Conservation (phyloP, 2,329 filamentous ascomycete genomes). For the Microcyclospora pomicola region DNA sequence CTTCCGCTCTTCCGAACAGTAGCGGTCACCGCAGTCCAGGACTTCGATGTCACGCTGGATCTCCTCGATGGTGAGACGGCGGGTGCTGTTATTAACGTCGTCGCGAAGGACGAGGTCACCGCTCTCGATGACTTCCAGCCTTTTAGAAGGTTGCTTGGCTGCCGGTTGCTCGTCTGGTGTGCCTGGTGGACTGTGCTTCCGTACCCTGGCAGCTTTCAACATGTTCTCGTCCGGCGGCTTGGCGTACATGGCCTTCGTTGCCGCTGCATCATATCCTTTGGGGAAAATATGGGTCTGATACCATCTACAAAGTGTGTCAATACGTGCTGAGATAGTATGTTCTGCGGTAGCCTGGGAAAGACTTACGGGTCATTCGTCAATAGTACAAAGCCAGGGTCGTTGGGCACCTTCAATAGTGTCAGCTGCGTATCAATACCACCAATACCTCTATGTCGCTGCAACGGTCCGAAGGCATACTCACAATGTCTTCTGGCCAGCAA, state of each 20-base stretch:
- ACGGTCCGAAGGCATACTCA: background rate
- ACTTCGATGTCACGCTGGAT: background rate
- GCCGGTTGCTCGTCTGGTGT: background rate
- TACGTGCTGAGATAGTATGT: too few relatives aligned
- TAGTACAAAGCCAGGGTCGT: constrained; percentile 2
- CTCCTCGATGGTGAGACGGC: constrained; percentile 3
- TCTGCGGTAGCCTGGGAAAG: too few relatives aligned
- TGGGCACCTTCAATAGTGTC: background rate
- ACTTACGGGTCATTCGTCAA: constrained; percentile 1
- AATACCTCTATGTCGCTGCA: too few relatives aligned
- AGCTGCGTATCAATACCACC: too few relatives aligned
- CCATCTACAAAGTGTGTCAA: background rate
- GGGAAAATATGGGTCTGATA: background rate
- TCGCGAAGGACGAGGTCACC: constrained; percentile 2
- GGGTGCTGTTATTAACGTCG: constrained; percentile 1
- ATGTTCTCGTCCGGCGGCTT: too few relatives aligned
- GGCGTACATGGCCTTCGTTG: too few relatives aligned
- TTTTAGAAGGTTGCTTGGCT: constrained; percentile 1
- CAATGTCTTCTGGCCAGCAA: constrained; percentile 4
- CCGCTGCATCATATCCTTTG: background rate
- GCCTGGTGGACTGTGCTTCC: too few relatives aligned
- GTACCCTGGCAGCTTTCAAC: too few relatives aligned
- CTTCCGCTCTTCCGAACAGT: background rate
- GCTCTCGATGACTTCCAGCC: background rate
- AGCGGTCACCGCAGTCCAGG: constrained; percentile 1